Conservation (phyloP, 257 asterid genomes). For the Forsythia viridissima region DNA sequence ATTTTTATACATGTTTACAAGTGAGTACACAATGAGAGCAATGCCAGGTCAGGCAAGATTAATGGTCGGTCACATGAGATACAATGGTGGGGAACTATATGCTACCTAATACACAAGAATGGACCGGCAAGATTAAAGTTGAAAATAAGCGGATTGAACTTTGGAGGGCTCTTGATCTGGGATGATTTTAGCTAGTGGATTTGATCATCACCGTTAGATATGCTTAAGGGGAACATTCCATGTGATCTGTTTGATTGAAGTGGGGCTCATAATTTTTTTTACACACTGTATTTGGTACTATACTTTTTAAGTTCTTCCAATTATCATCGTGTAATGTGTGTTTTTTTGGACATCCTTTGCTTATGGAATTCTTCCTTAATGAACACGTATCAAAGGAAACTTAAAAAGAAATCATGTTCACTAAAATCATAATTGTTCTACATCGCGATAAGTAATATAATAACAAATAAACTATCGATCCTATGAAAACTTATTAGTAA, state of each 20-base stretch:
- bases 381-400: background rate
- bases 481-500: no score
- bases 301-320: background rate
- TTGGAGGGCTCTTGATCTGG: constrained; percentile 27
- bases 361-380: background rate
- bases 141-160: constrained; percentile 32
- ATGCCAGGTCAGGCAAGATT: constrained; percentile 42
- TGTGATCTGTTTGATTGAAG: constrained; percentile 51
- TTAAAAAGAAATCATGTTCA: background rate
- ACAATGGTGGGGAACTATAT: constrained; percentile 70
- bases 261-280: constrained; percentile 8
- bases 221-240: constrained; percentile 46
- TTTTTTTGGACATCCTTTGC: no score
- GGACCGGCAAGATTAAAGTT: constrained; percentile 49
- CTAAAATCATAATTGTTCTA: no score
- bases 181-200: constrained; percentile 10
- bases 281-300: background rate
- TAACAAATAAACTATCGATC: no score
- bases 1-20: constrained; percentile 32
- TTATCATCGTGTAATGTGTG: no score
- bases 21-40: constrained; percentile 20
- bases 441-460: no score
- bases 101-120: constrained; percentile 37
- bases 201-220: constrained; percentile 39
- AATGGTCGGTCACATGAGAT: constrained; percentile 68